Percentiles rank a stretch among this genome's conserved stretches.
Conservation (phyloP, 169 alveolate species). For the Plasmodium adleri region DNA sequence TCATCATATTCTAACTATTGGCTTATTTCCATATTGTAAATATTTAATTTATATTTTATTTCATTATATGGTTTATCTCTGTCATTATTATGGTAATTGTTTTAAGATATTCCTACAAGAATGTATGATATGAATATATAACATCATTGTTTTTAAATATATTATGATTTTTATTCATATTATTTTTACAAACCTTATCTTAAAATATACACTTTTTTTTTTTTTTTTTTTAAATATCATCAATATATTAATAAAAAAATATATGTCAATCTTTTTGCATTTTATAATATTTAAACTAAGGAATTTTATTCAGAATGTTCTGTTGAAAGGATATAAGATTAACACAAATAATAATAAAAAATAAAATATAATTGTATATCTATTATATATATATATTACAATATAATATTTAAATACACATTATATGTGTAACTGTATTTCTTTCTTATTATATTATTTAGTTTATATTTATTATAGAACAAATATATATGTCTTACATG, state of each 20-base stretch:
- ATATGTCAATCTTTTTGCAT: conserved; percentile 46
- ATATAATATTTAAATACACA: no score
- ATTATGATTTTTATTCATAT: background rate
- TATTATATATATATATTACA: no score
- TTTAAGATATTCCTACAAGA: background rate
- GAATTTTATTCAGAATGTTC: conserved; percentile 7
- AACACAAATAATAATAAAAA: background rate
- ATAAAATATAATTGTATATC: background rate
- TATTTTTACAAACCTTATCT: background rate
- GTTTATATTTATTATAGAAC: no score
- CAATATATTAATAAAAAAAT: conserved; percentile 32
- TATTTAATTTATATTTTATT: background rate
- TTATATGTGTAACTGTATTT: background rate
- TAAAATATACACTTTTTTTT: conserved; percentile 9
- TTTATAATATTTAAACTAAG: conserved; percentile 25
- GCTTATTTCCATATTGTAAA: background rate
- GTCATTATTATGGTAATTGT: background rate
- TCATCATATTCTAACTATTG: conserved; percentile 1
- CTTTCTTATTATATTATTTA: background rate
- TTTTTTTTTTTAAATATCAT: conserved; percentile 15
- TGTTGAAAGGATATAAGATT: conserved; percentile 44
- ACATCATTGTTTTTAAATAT: background rate
- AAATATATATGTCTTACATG: no score
- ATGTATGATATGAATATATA: background rate
- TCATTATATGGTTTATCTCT: background rate